These are phyloP conservation scores for Glarea lozoyensis DNA, from an alignment of 495 filamentous ascomycete species.

Conservation along the genomic window DNA sequence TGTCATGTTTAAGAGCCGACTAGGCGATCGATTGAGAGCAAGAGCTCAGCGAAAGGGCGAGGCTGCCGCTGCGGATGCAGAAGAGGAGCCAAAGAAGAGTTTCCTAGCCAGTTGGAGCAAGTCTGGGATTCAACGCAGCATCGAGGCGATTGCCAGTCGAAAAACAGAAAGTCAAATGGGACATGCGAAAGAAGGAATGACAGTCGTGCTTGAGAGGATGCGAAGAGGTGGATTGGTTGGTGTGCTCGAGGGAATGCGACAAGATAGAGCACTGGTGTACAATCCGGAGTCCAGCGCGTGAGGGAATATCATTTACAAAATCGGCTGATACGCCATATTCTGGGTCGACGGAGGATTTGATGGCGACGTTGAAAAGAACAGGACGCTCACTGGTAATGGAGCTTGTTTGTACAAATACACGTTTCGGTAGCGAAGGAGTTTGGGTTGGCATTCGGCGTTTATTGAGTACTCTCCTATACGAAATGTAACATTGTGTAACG, in stretches of 20 bases:
- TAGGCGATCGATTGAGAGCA: slow-evolving; percentile 63
- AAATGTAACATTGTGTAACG: slow-evolving; percentile 7
- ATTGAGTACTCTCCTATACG: slow-evolving; percentile 10
- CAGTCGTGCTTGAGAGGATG: slow-evolving; percentile 79
- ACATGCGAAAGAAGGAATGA: slow-evolving; percentile 93
- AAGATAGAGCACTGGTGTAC: slow-evolving; percentile 44
- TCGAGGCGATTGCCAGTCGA: slow-evolving; percentile 80
- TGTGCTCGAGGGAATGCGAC: slow-evolving; percentile 75
- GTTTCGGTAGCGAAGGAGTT: slow-evolving; percentile 19
- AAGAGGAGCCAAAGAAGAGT: slow-evolving; percentile 50
- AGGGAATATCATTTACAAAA: background rate
- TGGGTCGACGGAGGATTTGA: background rate
- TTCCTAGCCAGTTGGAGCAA: slow-evolving; percentile 71
- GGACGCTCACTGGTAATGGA: slow-evolving; percentile 1
- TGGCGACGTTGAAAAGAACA: background rate
- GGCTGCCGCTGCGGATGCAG: slow-evolving; percentile 15
- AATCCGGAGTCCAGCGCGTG: too few relatives aligned
- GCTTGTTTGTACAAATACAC: slow-evolving; percentile 10
- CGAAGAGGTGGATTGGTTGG: slow-evolving; percentile 74
- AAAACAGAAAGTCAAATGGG: slow-evolving; percentile 74
- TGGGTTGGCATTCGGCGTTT: slow-evolving; percentile 12
- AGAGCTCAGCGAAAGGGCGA: slow-evolving; percentile 19
- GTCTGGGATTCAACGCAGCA: slow-evolving; percentile 72
- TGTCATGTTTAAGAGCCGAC: slow-evolving; percentile 74
- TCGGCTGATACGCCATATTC: background rate